A percentile compares a stretch with the other conserved stretches of the same genome.
Evolutionary conservation across 169 alveolate species (phyloP).

Genomic region (Pseudocohnilembus persalinus): DNA sequence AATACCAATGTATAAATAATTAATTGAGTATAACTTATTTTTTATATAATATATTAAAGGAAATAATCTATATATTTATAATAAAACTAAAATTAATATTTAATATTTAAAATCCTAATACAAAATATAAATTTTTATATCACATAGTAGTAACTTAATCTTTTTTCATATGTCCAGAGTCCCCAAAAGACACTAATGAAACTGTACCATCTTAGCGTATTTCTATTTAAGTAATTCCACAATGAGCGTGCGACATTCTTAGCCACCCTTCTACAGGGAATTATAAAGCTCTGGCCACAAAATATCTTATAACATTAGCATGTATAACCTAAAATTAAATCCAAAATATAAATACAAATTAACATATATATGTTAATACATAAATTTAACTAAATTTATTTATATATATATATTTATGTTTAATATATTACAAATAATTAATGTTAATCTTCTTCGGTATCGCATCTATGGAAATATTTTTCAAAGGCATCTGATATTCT

Average conservation of each 20-base stretch:
- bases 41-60: no score
- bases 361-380: no score
- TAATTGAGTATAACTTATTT: no score
- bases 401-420: no score
- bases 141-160: neutral
- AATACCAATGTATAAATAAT: no score
- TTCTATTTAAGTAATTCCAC: neutral
- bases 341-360: no score
- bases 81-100: no score
- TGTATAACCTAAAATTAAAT: neutral
- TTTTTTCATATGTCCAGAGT: neutral
- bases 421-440: neutral
- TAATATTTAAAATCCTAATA: no score
- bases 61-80: no score
- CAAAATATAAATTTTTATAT: no score
- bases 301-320: neutral
- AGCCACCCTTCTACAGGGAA: neutral
- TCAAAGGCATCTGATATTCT: neutral
- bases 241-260: neutral
- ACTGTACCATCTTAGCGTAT: neutral
- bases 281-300: neutral
- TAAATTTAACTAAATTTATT: no score
- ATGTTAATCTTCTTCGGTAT: neutral
- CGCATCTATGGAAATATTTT: neutral
- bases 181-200: neutral